Evolutionary conservation across 768 basidiomycete species (phyloP).

Genomic region (Lactarius trivialis): DNA sequence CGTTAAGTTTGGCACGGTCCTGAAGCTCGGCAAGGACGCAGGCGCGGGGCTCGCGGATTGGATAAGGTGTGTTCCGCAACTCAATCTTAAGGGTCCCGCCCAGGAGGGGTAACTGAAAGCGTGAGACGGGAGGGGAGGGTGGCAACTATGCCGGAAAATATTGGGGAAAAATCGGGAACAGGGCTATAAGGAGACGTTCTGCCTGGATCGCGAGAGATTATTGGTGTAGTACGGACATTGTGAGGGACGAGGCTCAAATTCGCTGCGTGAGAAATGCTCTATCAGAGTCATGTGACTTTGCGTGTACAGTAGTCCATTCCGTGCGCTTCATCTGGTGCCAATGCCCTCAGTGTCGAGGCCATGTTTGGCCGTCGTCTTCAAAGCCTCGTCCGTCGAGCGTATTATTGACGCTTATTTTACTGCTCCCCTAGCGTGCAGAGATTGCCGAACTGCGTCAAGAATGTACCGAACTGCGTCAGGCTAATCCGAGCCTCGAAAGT

Average conservation of each 20-base stretch:
- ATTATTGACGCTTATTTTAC: not conserved
- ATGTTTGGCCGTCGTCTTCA: no score
- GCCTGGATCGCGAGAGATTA: no score
- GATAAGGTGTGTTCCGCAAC: slow-evolving; percentile 50
- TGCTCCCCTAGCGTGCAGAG: no score
- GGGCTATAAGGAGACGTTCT: not conserved
- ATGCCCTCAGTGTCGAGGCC: no score
- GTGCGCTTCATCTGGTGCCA: no score
- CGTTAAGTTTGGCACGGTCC: slow-evolving; percentile 50
- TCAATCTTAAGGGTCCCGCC: slow-evolving; percentile 74
- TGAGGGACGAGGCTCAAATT: no score
- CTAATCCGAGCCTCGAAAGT: slow-evolving; percentile 75
- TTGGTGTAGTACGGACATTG: no score
- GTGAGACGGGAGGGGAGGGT: slow-evolving; percentile 29
- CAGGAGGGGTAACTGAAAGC: slow-evolving; percentile 45
- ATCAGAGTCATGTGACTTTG: no score
- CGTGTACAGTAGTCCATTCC: no score
- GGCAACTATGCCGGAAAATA: slow-evolving; percentile 36
- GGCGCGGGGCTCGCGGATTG: slow-evolving; percentile 45
- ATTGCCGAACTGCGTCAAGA: slow-evolving; percentile 69
- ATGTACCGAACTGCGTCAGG: slow-evolving; percentile 67
- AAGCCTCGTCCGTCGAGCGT: slow-evolving; percentile 3
- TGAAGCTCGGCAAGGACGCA: slow-evolving; percentile 58
- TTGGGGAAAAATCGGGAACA: not conserved
- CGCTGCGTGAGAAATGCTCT: no score